These are phyloP conservation scores for Pseudocercospora macadamiae DNA, from an alignment of 2,329 filamentous ascomycete genomes.

Conservation along the genomic window DNA sequence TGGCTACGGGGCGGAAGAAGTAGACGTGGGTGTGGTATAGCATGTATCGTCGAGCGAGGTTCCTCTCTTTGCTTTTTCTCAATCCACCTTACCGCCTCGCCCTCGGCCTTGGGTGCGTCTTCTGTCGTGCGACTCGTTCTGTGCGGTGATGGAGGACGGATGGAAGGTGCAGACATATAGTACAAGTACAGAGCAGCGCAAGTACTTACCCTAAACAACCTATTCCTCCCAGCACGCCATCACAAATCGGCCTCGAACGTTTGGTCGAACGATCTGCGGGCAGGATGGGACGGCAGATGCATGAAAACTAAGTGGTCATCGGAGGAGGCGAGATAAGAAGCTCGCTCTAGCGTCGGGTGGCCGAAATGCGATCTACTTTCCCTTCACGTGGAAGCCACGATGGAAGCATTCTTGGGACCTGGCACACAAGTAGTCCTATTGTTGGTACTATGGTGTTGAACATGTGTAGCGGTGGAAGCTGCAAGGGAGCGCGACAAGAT, in stretches of 20 bases:
- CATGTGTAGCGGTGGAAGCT: too few relatives aligned
- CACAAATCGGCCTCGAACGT: not conserved
- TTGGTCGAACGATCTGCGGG: not conserved
- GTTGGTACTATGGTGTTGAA: too few relatives aligned
- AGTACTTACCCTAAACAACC: not conserved
- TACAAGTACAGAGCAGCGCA: not conserved
- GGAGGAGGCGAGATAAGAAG: not conserved
- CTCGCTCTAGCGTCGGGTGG: not conserved
- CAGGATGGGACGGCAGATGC: not conserved
- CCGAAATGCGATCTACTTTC: not conserved
- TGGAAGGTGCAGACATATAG: not conserved
- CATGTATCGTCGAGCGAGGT: constrained; percentile 10
- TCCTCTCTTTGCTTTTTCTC: too few relatives aligned
- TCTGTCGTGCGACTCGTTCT: not conserved
- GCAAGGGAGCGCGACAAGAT: not conserved
- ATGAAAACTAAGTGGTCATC: not conserved
- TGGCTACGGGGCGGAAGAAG: constrained; percentile 21
- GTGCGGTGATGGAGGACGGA: not conserved
- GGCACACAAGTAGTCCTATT: too few relatives aligned
- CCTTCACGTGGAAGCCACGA: not conserved
- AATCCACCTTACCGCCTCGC: too few relatives aligned
- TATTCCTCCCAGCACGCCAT: not conserved
- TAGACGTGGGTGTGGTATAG: constrained; percentile 11
- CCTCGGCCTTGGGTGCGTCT: too few relatives aligned
- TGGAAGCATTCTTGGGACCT: not conserved